Evolutionary conservation across 2,329 filamentous ascomycete species (phyloP).

Genomic region (Curvularia sp.): DNA sequence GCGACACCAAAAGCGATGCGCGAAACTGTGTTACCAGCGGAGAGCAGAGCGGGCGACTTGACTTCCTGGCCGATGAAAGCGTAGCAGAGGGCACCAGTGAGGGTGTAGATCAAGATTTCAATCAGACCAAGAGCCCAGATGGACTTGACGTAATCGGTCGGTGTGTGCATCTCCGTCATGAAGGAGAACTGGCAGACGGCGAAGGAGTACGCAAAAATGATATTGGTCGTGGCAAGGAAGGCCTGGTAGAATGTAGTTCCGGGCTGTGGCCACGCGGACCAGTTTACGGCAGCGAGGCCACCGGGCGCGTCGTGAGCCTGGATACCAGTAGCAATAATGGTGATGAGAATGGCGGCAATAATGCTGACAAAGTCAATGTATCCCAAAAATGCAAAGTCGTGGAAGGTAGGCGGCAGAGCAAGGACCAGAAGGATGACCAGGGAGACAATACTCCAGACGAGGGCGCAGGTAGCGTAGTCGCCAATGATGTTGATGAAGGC

Average conservation of each 20-base stretch:
- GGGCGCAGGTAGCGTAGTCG: slow-evolving; percentile 65
- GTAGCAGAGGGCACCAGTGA: slow-evolving; percentile 74
- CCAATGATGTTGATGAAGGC: slow-evolving; percentile 70
- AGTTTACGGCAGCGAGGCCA: slow-evolving; percentile 37
- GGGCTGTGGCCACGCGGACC: slow-evolving; percentile 45
- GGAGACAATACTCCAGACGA: slow-evolving; percentile 70
- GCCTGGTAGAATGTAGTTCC: slow-evolving; percentile 70
- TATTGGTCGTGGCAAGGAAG: slow-evolving; percentile 52
- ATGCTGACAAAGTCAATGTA: slow-evolving; percentile 69
- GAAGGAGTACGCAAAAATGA: slow-evolving; percentile 53
- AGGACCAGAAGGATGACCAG: slow-evolving; percentile 66
- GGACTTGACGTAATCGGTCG: slow-evolving; percentile 66
- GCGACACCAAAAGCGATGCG: slow-evolving; percentile 77
- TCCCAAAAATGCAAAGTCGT: slow-evolving; percentile 67
- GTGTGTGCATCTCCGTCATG: slow-evolving; percentile 71
- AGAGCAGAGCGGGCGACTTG: slow-evolving; percentile 70
- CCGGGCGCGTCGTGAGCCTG: slow-evolving; percentile 43
- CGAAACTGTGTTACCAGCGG: slow-evolving; percentile 64
- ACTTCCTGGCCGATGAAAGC: slow-evolving; percentile 69
- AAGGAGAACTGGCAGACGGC: slow-evolving; percentile 74
- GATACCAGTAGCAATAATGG: slow-evolving; percentile 70
- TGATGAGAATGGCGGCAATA: slow-evolving; percentile 69
- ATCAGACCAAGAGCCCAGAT: slow-evolving; percentile 64
- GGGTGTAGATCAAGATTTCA: slow-evolving; percentile 68
- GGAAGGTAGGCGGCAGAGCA: slow-evolving; percentile 69